Conservation (phyloP, 2,329 filamentous ascomycete species). For the Fusarium annulatum region DNA sequence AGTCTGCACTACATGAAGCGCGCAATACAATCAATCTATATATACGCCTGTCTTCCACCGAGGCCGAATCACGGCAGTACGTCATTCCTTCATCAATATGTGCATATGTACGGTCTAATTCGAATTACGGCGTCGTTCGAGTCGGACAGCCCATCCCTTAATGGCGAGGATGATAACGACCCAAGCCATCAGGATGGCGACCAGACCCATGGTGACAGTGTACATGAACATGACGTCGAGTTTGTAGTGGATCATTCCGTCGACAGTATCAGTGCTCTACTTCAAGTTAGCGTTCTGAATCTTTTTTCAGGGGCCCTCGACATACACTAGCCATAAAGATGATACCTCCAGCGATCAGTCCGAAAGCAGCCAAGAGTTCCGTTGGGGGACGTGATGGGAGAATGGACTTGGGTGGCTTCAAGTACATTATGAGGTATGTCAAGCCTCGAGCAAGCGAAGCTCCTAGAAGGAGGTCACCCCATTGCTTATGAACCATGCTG, state of each 20-base stretch:
- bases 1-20: constrained; percentile 13
- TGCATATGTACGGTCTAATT: not conserved
- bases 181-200: constrained; percentile 88
- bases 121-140: constrained; percentile 48
- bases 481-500: constrained; percentile 93
- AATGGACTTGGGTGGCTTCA: constrained; percentile 83
- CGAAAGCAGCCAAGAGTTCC: constrained; percentile 88
- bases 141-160: constrained; percentile 83
- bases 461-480: constrained; percentile 86
- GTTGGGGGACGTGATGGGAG: constrained; percentile 88
- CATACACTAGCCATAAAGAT: constrained; percentile 92
- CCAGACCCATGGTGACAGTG: constrained; percentile 86
- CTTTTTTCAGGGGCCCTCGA: constrained; percentile 35
- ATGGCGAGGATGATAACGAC: constrained; percentile 80
- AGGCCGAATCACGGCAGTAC: not conserved
- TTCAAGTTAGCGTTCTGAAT: constrained; percentile 1
- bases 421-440: constrained; percentile 83
- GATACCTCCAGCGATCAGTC: constrained; percentile 85
- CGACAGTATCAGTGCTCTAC: constrained; percentile 79
- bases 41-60: not conserved
- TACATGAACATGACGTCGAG: constrained; percentile 95
- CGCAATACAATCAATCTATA: constrained; percentile 11
- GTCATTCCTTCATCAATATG: not conserved
- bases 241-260: constrained; percentile 78
- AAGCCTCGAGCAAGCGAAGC: constrained; percentile 81